Evolutionary conservation across 1,284 basidiomycete genomes (phyloP).

Genomic region (Meripilus lineatus): DNA sequence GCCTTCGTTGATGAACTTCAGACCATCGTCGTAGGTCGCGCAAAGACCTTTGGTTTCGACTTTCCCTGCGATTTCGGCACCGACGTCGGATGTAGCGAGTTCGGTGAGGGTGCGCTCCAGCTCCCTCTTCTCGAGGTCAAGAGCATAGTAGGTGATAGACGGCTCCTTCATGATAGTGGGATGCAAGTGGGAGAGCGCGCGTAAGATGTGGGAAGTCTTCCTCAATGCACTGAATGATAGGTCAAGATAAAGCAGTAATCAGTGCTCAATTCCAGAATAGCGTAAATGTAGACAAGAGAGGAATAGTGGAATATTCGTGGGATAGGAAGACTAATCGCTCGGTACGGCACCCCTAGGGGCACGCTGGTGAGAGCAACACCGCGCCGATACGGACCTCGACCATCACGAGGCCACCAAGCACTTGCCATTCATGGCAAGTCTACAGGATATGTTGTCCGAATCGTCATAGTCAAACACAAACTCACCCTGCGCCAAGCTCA

Average conservation of each 20-base stretch:
- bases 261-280: slow-evolving; percentile 2
- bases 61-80: slow-evolving; percentile 61
- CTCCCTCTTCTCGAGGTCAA: slow-evolving; percentile 88
- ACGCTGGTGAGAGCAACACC: not conserved
- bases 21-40: slow-evolving; percentile 85
- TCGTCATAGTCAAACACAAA: slow-evolving; percentile 24
- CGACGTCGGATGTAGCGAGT: slow-evolving; percentile 62
- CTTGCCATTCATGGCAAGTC: slow-evolving; percentile 7
- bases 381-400: not conserved
- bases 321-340: too few species aligned
- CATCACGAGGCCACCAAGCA: not conserved
- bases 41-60: slow-evolving; percentile 80
- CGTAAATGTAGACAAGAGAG: too few species aligned
- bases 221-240: slow-evolving; percentile 70
- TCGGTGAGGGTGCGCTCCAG: slow-evolving; percentile 77
- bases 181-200: slow-evolving; percentile 60
- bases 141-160: slow-evolving; percentile 84
- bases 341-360: too few species aligned
- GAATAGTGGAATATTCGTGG: too few species aligned
- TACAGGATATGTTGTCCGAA: too few species aligned
- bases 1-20: slow-evolving; percentile 60
- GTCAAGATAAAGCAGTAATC: too few species aligned
- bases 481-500: slow-evolving; percentile 88
- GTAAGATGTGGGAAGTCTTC: slow-evolving; percentile 88
- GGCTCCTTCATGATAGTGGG: slow-evolving; percentile 30